Conservation (phyloP, 129 eudicot species). For the Scalesia atractyloides region DNA sequence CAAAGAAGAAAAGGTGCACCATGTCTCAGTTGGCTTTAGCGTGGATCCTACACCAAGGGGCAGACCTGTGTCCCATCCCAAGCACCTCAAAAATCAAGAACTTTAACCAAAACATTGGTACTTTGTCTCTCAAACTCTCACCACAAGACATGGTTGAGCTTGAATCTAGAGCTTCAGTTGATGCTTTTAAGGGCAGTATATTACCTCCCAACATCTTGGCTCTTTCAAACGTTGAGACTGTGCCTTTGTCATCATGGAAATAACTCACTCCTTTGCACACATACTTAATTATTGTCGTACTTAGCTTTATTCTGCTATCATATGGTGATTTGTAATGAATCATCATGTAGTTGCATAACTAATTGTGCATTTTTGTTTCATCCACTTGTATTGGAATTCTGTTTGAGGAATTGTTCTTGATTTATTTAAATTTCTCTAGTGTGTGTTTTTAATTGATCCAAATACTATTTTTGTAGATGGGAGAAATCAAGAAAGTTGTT, state of each 20-base stretch:
- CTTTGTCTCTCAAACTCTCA: slow-evolving; percentile 40
- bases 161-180: slow-evolving; percentile 37
- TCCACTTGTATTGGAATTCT: no score
- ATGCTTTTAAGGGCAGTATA: slow-evolving; percentile 44
- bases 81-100: slow-evolving; percentile 53
- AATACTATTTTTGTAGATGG: no score
- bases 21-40: slow-evolving; percentile 53
- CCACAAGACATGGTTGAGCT: slow-evolving; percentile 37
- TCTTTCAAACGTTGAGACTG: slow-evolving; percentile 45
- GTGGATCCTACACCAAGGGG: slow-evolving; percentile 62
- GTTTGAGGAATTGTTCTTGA: no score
- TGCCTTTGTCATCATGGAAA: slow-evolving; percentile 46
- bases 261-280: not conserved
- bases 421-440: no score
- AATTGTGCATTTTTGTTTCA: no score
- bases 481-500: no score
- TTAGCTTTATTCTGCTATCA: no score
- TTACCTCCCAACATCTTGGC: slow-evolving; percentile 6
- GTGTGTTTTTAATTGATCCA: no score
- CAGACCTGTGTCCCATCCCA: slow-evolving; percentile 53
- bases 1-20: slow-evolving; percentile 51
- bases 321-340: not conserved
- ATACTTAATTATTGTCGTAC: no score
- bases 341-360: not conserved
- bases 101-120: slow-evolving; percentile 42